These are phyloP conservation scores for Penicillium subrubescens DNA, from an alignment of 495 filamentous ascomycete species.

Conservation along the genomic window DNA sequence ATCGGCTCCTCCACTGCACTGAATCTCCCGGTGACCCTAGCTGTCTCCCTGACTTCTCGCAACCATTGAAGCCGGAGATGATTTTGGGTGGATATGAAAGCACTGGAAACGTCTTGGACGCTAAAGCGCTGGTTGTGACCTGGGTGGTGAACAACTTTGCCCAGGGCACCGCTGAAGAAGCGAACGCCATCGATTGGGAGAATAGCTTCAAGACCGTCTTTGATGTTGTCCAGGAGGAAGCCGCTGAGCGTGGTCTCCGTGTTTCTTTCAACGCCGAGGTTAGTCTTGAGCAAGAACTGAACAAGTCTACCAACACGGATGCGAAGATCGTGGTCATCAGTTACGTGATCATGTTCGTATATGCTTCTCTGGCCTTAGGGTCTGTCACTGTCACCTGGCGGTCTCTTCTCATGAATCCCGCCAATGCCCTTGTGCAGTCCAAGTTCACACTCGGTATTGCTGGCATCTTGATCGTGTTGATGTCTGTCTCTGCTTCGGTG, in stretches of 20 bases:
- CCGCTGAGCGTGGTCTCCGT: slow-evolving; percentile 72
- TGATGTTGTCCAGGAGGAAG: slow-evolving; percentile 75
- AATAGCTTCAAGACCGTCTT: slow-evolving; percentile 70
- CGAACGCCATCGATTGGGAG: slow-evolving; percentile 87
- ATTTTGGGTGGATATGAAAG: slow-evolving; percentile 80
- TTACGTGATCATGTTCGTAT: slow-evolving; percentile 98
- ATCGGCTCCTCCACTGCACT: slow-evolving; percentile 68
- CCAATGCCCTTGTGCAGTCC: slow-evolving; percentile 83
- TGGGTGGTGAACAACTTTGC: slow-evolving; percentile 95
- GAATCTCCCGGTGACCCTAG: slow-evolving; percentile 66
- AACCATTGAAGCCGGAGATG: slow-evolving; percentile 82
- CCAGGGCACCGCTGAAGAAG: slow-evolving; percentile 68
- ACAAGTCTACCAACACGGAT: slow-evolving; percentile 96
- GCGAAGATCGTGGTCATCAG: slow-evolving; percentile 96
- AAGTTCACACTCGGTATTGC: slow-evolving; percentile 93
- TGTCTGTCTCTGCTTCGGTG: slow-evolving; percentile 95
- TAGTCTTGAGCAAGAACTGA: slow-evolving; percentile 87
- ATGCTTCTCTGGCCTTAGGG: slow-evolving; percentile 88
- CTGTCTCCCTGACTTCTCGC: slow-evolving; percentile 84
- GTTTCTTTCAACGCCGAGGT: slow-evolving; percentile 94
- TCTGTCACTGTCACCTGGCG: slow-evolving; percentile 77
- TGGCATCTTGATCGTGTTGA: slow-evolving; percentile 91
- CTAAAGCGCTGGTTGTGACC: slow-evolving; percentile 80
- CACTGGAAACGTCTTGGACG: slow-evolving; percentile 66
- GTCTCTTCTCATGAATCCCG: slow-evolving; percentile 76